A percentile compares a stretch with the other conserved stretches of the same genome.
Conservation (phyloP, 2,329 filamentous ascomycete genomes). For the Venturia effusa region DNA sequence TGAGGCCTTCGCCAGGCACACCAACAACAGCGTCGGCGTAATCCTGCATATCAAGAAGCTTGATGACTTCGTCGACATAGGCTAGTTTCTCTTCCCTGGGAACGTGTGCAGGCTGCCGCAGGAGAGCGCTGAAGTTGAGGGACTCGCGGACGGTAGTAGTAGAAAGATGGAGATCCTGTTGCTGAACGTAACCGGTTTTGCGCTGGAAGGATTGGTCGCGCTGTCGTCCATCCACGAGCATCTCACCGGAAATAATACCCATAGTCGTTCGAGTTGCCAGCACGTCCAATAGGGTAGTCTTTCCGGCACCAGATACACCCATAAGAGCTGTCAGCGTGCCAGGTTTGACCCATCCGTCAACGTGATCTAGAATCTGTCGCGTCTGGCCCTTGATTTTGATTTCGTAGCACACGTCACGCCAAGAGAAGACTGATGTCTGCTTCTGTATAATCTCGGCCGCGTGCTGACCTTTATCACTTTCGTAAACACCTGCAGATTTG, state of each 20-base stretch:
- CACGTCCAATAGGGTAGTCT: constrained; percentile 81
- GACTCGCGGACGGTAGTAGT: constrained; percentile 84
- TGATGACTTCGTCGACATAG: constrained; percentile 86
- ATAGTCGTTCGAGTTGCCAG: constrained; percentile 78
- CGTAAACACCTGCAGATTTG: constrained; percentile 17
- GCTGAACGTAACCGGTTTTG: constrained; percentile 85
- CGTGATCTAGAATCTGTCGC: constrained; percentile 69
- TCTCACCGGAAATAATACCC: constrained; percentile 79
- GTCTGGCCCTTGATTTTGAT: constrained; percentile 71
- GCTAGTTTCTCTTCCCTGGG: constrained; percentile 66
- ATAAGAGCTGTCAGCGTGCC: constrained; percentile 83
- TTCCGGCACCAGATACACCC: constrained; percentile 88
- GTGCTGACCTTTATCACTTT: neutral
- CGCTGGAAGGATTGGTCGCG: constrained; percentile 79
- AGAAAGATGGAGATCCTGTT: constrained; percentile 79
- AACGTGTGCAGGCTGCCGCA: constrained; percentile 71
- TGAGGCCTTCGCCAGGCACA: constrained; percentile 77
- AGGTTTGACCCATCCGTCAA: constrained; percentile 90
- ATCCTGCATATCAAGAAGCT: constrained; percentile 77
- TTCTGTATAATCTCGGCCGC: constrained; percentile 31
- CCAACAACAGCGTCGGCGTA: constrained; percentile 87
- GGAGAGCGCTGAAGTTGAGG: constrained; percentile 71
- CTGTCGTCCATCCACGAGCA: constrained; percentile 67
- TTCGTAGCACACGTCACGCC: constrained; percentile 69
- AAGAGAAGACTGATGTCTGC: constrained; percentile 73